Evolutionary conservation across 2,329 filamentous ascomycete genomes (phyloP).

Genomic region (Pestalotiopsis sp.): DNA sequence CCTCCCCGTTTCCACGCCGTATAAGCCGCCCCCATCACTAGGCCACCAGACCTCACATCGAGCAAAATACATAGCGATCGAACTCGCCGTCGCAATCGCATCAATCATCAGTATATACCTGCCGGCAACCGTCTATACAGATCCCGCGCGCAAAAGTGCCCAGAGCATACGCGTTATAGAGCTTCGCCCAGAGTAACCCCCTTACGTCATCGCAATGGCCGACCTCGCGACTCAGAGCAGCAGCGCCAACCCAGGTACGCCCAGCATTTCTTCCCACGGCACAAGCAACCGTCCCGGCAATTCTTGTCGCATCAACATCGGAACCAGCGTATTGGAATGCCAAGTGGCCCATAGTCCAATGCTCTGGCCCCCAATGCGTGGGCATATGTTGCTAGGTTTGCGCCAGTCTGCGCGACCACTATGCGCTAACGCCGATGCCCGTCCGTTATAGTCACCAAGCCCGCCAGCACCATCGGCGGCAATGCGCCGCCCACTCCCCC

Average conservation of each 20-base stretch:
- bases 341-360: conserved; percentile 2
- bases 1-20: neutral
- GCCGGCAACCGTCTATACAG: neutral
- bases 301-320: neutral
- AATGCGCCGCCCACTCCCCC: conserved; percentile 19
- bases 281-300: neutral
- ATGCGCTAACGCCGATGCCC: conserved; percentile 2
- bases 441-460: conserved; percentile 11
- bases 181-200: conserved; percentile 7
- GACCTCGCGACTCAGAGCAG: conserved; percentile 11
- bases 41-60: neutral
- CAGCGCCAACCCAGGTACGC: conserved; percentile 15
- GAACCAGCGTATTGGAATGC: neutral
- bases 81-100: neutral
- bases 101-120: neutral
- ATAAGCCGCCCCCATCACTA: neutral
- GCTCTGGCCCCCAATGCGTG: neutral
- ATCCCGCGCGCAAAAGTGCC: neutral
- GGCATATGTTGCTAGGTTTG: neutral
- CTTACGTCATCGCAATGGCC: conserved; percentile 19
- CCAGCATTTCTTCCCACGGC: neutral
- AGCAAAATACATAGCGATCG: neutral
- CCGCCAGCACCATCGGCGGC: conserved; percentile 6
- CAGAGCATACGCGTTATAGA: conserved; percentile 13
- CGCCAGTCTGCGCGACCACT: conserved; percentile 3